phyloP scores from a whole-genome alignment of 2,329 filamentous ascomycete species.

The Venturia asperata region DNA sequence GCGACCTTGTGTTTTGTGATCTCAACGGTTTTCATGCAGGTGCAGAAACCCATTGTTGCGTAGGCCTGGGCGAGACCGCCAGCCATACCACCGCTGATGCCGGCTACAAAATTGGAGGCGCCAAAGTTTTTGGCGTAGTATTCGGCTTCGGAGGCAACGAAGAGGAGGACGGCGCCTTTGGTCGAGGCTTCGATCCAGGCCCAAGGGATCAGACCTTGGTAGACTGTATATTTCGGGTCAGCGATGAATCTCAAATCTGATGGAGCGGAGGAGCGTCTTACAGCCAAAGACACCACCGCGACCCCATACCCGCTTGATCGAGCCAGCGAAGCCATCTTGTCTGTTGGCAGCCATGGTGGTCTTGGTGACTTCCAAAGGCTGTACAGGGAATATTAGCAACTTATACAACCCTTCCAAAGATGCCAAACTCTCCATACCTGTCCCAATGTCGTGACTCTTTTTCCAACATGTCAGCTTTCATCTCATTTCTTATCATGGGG shows the following conservation, averaged over 20 bases:
- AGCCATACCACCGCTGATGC: conserved; percentile 84
- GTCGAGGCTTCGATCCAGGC: conserved; percentile 99
- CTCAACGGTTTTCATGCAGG: conserved; percentile 99
- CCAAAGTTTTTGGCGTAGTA: conserved; percentile 82
- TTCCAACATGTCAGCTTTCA: conserved; percentile 21
- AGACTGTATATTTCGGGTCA: conserved; percentile 54
- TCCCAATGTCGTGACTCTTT: conserved; percentile 59
- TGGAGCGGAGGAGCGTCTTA: conserved; percentile 50
- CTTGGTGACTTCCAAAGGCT: conserved; percentile 97
- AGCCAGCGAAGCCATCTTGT: conserved; percentile 73
- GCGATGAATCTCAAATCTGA: background rate
- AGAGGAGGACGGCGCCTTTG: conserved; percentile 97
- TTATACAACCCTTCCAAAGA: background rate
- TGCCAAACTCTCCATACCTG: conserved; percentile 43
- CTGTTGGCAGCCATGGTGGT: conserved; percentile 99
- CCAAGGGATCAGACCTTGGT: conserved; percentile 99
- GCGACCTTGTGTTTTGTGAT: conserved; percentile 98
- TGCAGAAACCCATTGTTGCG: conserved; percentile 99
- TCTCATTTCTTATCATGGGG: background rate
- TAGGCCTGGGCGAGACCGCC: conserved; percentile 97
- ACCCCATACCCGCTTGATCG: conserved; percentile 82
- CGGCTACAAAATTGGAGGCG: conserved; percentile 77
- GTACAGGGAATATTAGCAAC: conserved; percentile 23
- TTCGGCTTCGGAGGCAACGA: conserved; percentile 96
- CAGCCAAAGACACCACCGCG: conserved; percentile 91